Evolutionary conservation across 2,329 filamentous ascomycete genomes (phyloP).

Genomic region (Ophiocordyceps camponoti-leonardi): DNA sequence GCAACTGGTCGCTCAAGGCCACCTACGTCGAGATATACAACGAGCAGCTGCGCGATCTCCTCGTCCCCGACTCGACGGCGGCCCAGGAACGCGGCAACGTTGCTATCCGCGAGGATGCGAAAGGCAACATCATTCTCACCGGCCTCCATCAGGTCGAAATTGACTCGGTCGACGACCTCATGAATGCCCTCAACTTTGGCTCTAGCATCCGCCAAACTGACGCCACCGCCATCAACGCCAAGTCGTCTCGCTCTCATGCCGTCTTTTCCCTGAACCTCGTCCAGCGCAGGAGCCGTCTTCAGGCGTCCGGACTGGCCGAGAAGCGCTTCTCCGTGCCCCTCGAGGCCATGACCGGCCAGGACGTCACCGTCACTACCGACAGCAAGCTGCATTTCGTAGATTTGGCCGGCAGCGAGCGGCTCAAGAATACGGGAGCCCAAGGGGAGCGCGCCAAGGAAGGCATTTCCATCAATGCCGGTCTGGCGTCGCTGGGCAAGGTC

Average conservation of each 20-base stretch:
- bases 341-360: slow-evolving; percentile 53
- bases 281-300: slow-evolving; percentile 53
- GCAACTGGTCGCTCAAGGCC: slow-evolving; percentile 79
- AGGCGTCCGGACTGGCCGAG: slow-evolving; percentile 41
- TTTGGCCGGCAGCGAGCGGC: slow-evolving; percentile 83
- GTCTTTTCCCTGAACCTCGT: slow-evolving; percentile 92
- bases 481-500: slow-evolving; percentile 91
- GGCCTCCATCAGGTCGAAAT: slow-evolving; percentile 78
- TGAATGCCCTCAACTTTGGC: slow-evolving; percentile 79
- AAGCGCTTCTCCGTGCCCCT: slow-evolving; percentile 78
- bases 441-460: slow-evolving; percentile 90
- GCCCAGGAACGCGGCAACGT: slow-evolving; percentile 57
- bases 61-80: slow-evolving; percentile 60
- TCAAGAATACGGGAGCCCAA: slow-evolving; percentile 94
- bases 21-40: slow-evolving; percentile 98
- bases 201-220: slow-evolving; percentile 93
- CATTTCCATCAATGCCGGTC: slow-evolving; percentile 93
- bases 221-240: slow-evolving; percentile 90
- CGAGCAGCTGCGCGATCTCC: slow-evolving; percentile 79
- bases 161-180: slow-evolving; percentile 79
- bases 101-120: slow-evolving; percentile 85
- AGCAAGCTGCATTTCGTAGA: slow-evolving; percentile 99
- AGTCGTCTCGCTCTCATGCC: slow-evolving; percentile 92
- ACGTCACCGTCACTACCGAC: slow-evolving; percentile 66
- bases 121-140: slow-evolving; percentile 86